Conservation (phyloP, 2,329 filamentous ascomycete genomes). For the Spiromastix sp. region DNA sequence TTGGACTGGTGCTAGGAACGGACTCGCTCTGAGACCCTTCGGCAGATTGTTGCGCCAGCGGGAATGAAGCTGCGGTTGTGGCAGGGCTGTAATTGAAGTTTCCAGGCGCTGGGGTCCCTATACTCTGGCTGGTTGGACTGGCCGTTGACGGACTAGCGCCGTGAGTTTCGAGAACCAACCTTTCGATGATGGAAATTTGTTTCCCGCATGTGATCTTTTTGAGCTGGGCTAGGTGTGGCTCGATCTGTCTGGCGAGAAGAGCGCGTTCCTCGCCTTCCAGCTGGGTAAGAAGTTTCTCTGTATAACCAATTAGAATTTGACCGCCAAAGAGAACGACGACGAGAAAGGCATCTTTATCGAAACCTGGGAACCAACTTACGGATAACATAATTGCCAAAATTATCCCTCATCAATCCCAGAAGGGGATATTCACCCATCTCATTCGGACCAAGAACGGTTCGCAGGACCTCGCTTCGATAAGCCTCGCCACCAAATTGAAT, state of each 20-base stretch:
- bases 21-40: slow-evolving; percentile 60
- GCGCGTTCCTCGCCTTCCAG: slow-evolving; percentile 52
- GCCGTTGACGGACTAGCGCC: too few species aligned
- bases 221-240: slow-evolving; percentile 49
- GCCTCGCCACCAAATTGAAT: slow-evolving; percentile 60
- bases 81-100: too few species aligned
- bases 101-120: too few species aligned
- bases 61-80: too few species aligned
- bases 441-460: slow-evolving; percentile 48
- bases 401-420: slow-evolving; percentile 71
- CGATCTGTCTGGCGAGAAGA: slow-evolving; percentile 53
- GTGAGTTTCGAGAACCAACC: too few species aligned
- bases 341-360: too few species aligned
- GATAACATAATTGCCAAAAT: slow-evolving; percentile 92
- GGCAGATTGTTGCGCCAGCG: too few species aligned
- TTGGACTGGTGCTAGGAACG: slow-evolving; percentile 53
- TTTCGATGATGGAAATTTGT: slow-evolving; percentile 56
- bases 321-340: not conserved
- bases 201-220: slow-evolving; percentile 57
- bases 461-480: slow-evolving; percentile 60
- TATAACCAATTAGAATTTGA: slow-evolving; percentile 13
- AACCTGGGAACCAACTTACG: too few species aligned
- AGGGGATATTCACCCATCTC: slow-evolving; percentile 61
- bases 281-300: slow-evolving; percentile 68
- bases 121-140: too few species aligned